Conservation (phyloP, 2,329 filamentous ascomycete species). For the Fragosphaeria purpurea region DNA sequence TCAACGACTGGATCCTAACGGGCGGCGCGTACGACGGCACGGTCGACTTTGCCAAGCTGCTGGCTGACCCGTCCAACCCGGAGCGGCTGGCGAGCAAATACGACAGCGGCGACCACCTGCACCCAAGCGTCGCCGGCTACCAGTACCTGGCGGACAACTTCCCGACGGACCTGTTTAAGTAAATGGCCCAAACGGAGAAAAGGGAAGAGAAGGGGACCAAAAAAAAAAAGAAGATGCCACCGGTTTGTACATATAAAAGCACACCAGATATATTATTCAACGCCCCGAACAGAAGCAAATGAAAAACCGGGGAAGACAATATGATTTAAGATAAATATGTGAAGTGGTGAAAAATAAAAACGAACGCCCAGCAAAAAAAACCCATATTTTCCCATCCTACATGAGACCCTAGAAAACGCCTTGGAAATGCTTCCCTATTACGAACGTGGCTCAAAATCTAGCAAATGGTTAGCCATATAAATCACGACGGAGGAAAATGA, state of each 20-base stretch:
- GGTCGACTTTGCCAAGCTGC: slow-evolving; percentile 50
- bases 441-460: too few species aligned
- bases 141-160: slow-evolving; percentile 49
- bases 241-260: slow-evolving; percentile 2
- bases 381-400: too few species aligned
- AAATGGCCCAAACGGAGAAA: neutral
- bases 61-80: slow-evolving; percentile 39
- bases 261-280: too few species aligned
- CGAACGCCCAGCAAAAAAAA: too few species aligned
- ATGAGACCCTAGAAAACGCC: too few species aligned
- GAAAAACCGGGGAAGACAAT: too few species aligned
- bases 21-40: slow-evolving; percentile 48
- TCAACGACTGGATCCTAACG: slow-evolving; percentile 52
- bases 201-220: neutral
- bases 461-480: too few species aligned
- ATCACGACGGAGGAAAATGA: neutral
- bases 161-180: slow-evolving; percentile 41
- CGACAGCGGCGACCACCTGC: slow-evolving; percentile 55
- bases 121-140: slow-evolving; percentile 51
- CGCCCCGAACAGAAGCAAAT: too few species aligned
- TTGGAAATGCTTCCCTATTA: too few species aligned
- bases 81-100: slow-evolving; percentile 40
- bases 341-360: too few species aligned
- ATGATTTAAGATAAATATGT: too few species aligned
- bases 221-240: neutral